A percentile compares a stretch with the other conserved stretches of the same genome.
Evolutionary conservation across 2,329 filamentous ascomycete genomes (phyloP).

Genomic region (Fusarium globosum): DNA sequence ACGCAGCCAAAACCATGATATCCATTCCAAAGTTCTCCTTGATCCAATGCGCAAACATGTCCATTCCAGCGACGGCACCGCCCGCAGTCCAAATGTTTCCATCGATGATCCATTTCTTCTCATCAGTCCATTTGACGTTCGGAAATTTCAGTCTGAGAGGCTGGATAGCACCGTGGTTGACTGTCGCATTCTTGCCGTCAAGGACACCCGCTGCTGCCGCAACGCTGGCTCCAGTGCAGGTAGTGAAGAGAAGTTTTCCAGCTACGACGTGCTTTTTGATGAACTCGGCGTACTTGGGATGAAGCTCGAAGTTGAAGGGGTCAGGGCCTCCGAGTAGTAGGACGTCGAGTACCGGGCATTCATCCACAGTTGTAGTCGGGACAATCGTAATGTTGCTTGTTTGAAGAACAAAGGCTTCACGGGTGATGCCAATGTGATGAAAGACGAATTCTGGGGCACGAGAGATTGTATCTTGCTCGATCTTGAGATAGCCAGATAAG

Average conservation of each 20-base stretch:
- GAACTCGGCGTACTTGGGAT: slow-evolving; percentile 47
- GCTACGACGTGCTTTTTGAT: slow-evolving; percentile 50
- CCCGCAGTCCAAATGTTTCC: slow-evolving; percentile 60
- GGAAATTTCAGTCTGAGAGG: slow-evolving; percentile 49
- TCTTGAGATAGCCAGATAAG: slow-evolving; percentile 17
- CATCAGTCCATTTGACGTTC: slow-evolving; percentile 56
- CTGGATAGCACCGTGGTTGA: slow-evolving; percentile 52
- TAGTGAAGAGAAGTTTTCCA: slow-evolving; percentile 52
- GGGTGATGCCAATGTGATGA: slow-evolving; percentile 50
- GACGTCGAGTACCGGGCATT: slow-evolving; percentile 52
- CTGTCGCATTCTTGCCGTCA: slow-evolving; percentile 56
- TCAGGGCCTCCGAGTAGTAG: slow-evolving; percentile 51
- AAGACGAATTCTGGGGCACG: slow-evolving; percentile 47
- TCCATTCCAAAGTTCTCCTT: slow-evolving; percentile 49
- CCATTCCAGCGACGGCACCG: slow-evolving; percentile 59
- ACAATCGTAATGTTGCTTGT: slow-evolving; percentile 32
- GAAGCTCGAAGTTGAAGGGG: slow-evolving; percentile 42
- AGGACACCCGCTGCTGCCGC: slow-evolving; percentile 52
- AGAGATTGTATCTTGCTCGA: slow-evolving; percentile 34
- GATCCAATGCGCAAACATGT: slow-evolving; percentile 56
- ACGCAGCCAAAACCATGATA: slow-evolving; percentile 36
- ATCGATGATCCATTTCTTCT: slow-evolving; percentile 58
- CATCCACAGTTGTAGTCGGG: slow-evolving; percentile 48
- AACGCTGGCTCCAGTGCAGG: slow-evolving; percentile 51
- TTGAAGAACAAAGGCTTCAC: slow-evolving; percentile 42